These are phyloP conservation scores for Picochlorum costavermella DNA, from an alignment of 139 green algal genomes.

Conservation along the genomic window DNA sequence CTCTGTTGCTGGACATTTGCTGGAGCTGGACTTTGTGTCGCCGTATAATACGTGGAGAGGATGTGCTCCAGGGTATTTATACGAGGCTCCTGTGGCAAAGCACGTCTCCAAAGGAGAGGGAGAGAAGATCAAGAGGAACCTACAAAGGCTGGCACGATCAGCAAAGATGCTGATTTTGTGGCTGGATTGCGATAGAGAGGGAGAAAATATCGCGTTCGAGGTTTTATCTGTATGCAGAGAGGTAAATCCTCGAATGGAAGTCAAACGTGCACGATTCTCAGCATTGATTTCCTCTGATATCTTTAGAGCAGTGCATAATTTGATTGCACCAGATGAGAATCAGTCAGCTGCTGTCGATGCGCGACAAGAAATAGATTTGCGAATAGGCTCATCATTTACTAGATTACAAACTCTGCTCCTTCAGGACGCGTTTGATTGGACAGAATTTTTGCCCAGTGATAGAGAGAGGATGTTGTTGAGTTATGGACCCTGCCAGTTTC, in stretches of 20 bases:
- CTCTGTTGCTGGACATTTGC: constrained; percentile 87
- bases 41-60: constrained; percentile 43
- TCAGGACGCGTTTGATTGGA: constrained; percentile 75
- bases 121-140: constrained; percentile 53
- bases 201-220: constrained; percentile 98
- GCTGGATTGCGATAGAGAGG: constrained; percentile 97
- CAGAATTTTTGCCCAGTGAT: constrained; percentile 1
- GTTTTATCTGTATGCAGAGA: constrained; percentile 73
- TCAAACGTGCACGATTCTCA: constrained; percentile 86
- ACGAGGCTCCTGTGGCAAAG: constrained; percentile 47
- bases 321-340: constrained; percentile 61
- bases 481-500: constrained; percentile 97
- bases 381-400: constrained; percentile 91
- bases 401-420: constrained; percentile 92
- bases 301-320: constrained; percentile 37
- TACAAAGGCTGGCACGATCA: constrained; percentile 58
- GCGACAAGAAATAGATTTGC: constrained; percentile 91
- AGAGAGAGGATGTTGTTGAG: constrained; percentile 53
- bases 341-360: constrained; percentile 86
- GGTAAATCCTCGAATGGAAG: constrained; percentile 55
- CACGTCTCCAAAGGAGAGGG: constrained; percentile 54
- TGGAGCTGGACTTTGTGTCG: constrained; percentile 78
- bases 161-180: constrained; percentile 85
- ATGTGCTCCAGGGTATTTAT: constrained; percentile 53
- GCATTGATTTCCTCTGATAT: constrained; percentile 66